A percentile compares a stretch with the other conserved stretches of the same genome.
phyloP scores from a whole-genome alignment of 2,329 filamentous ascomycete species.

The Metarhizium robertsii region DNA sequence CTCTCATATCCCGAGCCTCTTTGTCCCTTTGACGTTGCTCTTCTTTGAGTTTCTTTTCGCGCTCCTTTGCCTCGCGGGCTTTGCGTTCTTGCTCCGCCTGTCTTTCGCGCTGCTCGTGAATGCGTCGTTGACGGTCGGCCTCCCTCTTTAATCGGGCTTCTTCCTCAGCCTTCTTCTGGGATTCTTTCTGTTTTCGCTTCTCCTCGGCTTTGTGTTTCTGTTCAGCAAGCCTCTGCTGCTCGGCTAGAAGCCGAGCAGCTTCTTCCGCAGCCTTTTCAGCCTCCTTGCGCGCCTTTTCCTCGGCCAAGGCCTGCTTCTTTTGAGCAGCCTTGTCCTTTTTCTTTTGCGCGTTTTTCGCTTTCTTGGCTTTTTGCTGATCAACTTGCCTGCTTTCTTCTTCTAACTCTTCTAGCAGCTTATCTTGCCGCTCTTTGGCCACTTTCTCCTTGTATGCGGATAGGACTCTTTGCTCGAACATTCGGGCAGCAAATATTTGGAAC shows the following conservation, averaged over 20 bases:
- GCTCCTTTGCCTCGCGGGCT: constrained; percentile 47
- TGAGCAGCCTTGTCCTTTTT: constrained; percentile 88
- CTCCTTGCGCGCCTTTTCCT: constrained; percentile 80
- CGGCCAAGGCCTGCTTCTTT: constrained; percentile 82
- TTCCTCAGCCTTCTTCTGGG: constrained; percentile 81
- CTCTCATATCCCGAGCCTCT: constrained; percentile 61
- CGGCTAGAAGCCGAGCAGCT: constrained; percentile 62
- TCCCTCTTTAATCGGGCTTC: constrained; percentile 81
- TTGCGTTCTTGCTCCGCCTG: constrained; percentile 82
- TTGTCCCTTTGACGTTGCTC: constrained; percentile 74
- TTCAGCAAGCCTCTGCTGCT: constrained; percentile 73
- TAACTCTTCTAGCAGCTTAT: constrained; percentile 82
- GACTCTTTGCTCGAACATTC: constrained; percentile 98
- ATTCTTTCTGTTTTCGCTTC: constrained; percentile 83
- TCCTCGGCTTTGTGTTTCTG: constrained; percentile 77
- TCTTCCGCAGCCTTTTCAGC: constrained; percentile 86
- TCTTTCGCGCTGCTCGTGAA: constrained; percentile 76
- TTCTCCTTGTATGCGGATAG: constrained; percentile 97
- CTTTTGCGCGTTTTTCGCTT: constrained; percentile 87
- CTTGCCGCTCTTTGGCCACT: constrained; percentile 84
- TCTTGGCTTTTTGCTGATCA: constrained; percentile 79
- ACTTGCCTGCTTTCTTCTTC: constrained; percentile 73
- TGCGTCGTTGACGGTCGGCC: constrained; percentile 67
- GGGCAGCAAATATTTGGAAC: constrained; percentile 98
- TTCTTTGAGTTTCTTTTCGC: constrained; percentile 77